Evolutionary conservation across 1,139 yeast genomes (phyloP), one percentile per base, ranked within the genome.

Genomic region (Pichiaceae sp.): DNA sequence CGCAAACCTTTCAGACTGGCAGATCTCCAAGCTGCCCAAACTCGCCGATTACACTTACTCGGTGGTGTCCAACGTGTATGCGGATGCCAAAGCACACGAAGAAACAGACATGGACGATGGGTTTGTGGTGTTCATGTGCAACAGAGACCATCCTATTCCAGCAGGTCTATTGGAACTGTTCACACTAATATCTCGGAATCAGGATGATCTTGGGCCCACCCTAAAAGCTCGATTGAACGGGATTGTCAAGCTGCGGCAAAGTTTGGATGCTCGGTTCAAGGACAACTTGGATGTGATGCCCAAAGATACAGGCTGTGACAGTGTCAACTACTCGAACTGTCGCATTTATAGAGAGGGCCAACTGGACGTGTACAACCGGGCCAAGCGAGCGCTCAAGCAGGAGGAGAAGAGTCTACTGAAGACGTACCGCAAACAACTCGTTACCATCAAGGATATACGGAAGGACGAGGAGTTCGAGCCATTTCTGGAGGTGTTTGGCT

Each of bases 401-500:
- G 40, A 53, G n/a, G 87, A 80, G 50, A 80, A 77, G 50, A 48
- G 49, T 0, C 45, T 75, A n/a, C 54, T 80, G 38, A 64, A 64
- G 21, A 54, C 57, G 3, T 51, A 67, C 44, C 71, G 75, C 43
- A 53, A 65, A 3, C 45, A 55, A 11, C 37, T 56, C 14, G 43
- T 49, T n/a, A 67, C 81, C 1, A 65, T 79, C 52, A 79, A 78
- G 47, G 68, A 65, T 18, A 69, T 77, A 3, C 76, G 76, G 47
- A 66, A 52, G 7, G 40, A 33, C 17, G 35, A 48, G 60, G 63
- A 36, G 82, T 78, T 49, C 52, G 57, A 34, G 52, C 56, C 35
- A 67, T 76, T 49, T 68, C 68, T 35, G 69, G 68, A 46, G 63
- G 75, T 14, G 50, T 77, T 34, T 45, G 82, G 83, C 4, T 66